Evolutionary conservation across 139 green algal species (phyloP).

Genomic region (Coccomyxa sp.): DNA sequence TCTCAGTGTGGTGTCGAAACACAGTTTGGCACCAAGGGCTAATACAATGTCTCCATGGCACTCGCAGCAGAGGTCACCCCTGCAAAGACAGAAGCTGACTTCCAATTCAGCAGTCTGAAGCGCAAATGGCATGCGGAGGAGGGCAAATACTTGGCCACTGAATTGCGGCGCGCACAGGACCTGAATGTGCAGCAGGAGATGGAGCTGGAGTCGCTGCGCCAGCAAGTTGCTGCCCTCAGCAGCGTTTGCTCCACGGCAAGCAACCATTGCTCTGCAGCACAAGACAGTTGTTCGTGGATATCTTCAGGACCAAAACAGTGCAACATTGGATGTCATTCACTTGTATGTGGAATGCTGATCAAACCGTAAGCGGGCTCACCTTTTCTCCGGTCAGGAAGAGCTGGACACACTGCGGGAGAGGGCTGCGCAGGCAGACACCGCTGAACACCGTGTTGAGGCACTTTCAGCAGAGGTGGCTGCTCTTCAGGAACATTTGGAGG

Average conservation of each 20-base stretch:
- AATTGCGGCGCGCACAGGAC: not conserved
- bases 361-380: too few relatives aligned
- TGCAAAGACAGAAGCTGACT: not conserved
- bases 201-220: not conserved
- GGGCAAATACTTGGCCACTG: not conserved
- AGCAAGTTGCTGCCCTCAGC: not conserved
- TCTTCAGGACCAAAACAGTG: too few relatives aligned
- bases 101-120: not conserved
- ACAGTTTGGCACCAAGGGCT: too few relatives aligned
- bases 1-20: too few relatives aligned
- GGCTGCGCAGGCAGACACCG: not conserved
- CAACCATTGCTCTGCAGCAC: not conserved
- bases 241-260: not conserved
- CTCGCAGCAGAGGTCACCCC: not conserved
- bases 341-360: too few relatives aligned
- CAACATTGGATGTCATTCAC: too few relatives aligned
- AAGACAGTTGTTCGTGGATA: too few relatives aligned
- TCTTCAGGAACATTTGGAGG: not conserved
- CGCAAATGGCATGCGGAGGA: slow-evolving; percentile 12
- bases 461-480: not conserved
- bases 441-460: not conserved
- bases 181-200: slow-evolving; percentile 1
- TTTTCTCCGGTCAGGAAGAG: too few relatives aligned
- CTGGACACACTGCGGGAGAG: not conserved
- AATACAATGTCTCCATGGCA: not conserved